Evolutionary conservation across 176 grass and related monocot species (phyloP), one percentile per base, ranked within the genome.

Genomic region (Oryza punctata): DNA sequence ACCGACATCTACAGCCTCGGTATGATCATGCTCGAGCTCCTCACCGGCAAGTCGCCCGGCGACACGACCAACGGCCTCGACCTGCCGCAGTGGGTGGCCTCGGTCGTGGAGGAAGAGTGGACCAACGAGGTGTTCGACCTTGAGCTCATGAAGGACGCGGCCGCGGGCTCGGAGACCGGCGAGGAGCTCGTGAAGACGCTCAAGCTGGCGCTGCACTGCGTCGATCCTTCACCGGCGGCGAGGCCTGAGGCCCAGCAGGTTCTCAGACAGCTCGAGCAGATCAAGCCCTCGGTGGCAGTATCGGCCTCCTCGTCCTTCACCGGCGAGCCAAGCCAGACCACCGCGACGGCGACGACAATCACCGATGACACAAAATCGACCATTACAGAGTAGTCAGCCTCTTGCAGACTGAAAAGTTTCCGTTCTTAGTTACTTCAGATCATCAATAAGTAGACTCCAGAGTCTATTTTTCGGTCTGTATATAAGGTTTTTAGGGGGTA

Each of bases 111-210:
- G 82, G 97, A 99, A 70, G 93, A 99, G 78, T 99, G 97, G 97
- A 96, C 88, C 7, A 99, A 94, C 76, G 97, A 99, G 84, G 97
- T 99, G 89, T 99, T 99, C 73, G 97, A 99, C 85, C 71, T 96
- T 59, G 93, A 96, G 84, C 88, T 96, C 74, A 91, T 92, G 91
- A 94, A 90, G 71, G 91, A 99, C 79, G 87, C 93, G 8, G 81
- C 91, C 40, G 69, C 86, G 1, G 86, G 77, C 27, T 80, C 78
- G 3, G 78, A 85, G 41, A 92, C 86, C 3, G 89, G 93, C 11
- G 97, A 99, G 61, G 93, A 99, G 78, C 78, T 99, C 54, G 93
- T 99, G 23, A 92, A 94, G 73, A 87, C 85, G 12, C 87, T 99
- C 46, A 96, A 96, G n/a, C 83, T 96, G 33, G 91, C 93, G 1